Base-by-base conservation (phyloP, 345 rosid genomes). In the Litchi chinensis region DNA sequence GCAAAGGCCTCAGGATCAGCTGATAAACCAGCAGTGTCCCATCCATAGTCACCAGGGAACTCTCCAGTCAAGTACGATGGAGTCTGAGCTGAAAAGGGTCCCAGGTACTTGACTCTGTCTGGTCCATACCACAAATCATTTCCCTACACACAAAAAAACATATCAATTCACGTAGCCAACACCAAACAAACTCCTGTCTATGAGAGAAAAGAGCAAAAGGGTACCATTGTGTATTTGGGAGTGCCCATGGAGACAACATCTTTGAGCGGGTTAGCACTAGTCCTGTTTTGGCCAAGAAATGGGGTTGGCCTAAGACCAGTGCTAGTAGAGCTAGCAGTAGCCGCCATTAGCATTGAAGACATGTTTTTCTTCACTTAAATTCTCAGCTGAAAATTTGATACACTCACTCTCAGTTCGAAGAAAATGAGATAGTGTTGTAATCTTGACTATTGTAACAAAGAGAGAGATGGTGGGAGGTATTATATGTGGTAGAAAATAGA, bases 1-100 rank as follows among this genome's bases (percentile, higher is more conserved):
- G 97, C 97, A 59, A 96, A 93, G 81, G 98, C 98, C 84, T 95
- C 97, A 43, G 97, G 99, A 72, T 93, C 98, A 68, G 97, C 99
- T 8, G 98, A 93, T 50, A 95, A 75, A 65, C 99, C 97, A 62
- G 98, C 98, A 59, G 98, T 95, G 83, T 95, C 98, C 98, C 99
- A 95, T 71, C 99, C 97, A 76, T 93, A 93, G 82, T 95, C 99
- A 19, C 98, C 97, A 15, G 98, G 99, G 75, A 95, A 92, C 84
- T 93, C 98, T 79, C 98, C 97, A 68, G 85, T 93, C 78, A 93
- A 88, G 85, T 95, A 91, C 40, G 98, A 88, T 5, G 99, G 99
- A 71, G 96, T 95, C 82, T 95, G 98, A 21, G 95, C 97, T 16
- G 99, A 95, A 79, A 95, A 93, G 4, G 99, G 99, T 84, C 98